Conservation (phyloP, 2,329 filamentous ascomycete species). For the Lecanosticta acicola region DNA sequence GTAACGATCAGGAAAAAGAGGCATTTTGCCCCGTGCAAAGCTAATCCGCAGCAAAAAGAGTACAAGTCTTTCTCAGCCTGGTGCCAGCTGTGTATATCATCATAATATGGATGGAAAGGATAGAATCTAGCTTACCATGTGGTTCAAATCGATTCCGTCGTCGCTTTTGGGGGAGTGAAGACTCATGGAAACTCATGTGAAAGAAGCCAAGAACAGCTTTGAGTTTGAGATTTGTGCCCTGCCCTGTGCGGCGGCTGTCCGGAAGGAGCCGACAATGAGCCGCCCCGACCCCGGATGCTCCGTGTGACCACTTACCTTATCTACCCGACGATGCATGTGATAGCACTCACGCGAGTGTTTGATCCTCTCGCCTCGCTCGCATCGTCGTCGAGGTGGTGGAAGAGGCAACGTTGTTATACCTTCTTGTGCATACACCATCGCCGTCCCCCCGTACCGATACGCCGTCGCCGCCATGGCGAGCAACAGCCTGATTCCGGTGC, state of each 20-base stretch:
- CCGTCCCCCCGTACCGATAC: neutral
- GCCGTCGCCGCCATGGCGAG: conserved; percentile 50
- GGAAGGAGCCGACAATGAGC: conserved; percentile 3
- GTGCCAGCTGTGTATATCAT: conserved; percentile 62
- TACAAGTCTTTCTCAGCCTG: conserved; percentile 61
- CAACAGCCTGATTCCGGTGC: conserved; percentile 64
- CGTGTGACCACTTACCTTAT: neutral
- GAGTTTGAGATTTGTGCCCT: neutral
- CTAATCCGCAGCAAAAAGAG: conserved; percentile 58
- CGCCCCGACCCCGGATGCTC: neutral
- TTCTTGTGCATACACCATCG: no score
- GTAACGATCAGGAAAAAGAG: neutral
- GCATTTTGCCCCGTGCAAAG: conserved; percentile 40
- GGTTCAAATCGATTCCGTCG: no score
- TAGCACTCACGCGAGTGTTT: conserved; percentile 4
- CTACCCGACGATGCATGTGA: no score
- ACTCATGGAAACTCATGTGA: neutral
- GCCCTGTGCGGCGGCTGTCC: neutral
- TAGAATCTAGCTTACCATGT: no score
- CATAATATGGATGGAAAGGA: conserved; percentile 32
- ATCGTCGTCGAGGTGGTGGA: neutral
- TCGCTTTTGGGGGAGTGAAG: no score
- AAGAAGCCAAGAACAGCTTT: neutral
- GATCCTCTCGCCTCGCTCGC: neutral
- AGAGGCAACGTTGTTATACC: neutral